Base-by-base conservation (phyloP, 352 stramenopile species). In the Phytophthora lateralis region DNA sequence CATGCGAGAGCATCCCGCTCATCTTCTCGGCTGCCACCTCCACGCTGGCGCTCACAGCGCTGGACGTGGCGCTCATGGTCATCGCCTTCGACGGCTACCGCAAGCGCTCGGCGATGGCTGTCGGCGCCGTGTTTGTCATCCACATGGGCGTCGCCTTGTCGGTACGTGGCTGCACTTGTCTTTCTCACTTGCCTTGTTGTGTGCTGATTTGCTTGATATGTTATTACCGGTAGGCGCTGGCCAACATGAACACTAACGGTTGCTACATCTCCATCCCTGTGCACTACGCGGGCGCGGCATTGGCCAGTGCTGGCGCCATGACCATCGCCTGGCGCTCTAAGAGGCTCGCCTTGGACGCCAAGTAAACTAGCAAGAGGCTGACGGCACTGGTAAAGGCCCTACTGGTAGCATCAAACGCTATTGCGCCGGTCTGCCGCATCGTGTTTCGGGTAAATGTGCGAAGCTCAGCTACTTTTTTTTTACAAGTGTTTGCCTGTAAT, bases 51-150 rank as follows among this genome's bases (percentile, higher is more conserved):
- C 73, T 95, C 44, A 92, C 84, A 38, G 61, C 88, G 17, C 58
- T 93, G 52, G 82, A 95, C 64, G 77, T 93, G 9, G 79, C 82
- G 35, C 78, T 95, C 49, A 94, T 93, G 84, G 68, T 93, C 64
- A 52, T 95, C 14, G 84, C 87, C 35, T 95, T 95, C 57, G 80
- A 90, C 26, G 83, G 82, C 24, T 95, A 90, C 64, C 84, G 87
- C 56, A 88, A 88, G 56, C 71, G 72, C 15, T 90, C 76, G 26
- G 32, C 47, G 27, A 20, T 85, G 34, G 58, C 70, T 17, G 63
- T 92, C 18, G 77, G 63, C 29, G 68, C 67, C 20, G 85, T 93
- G 7, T 75, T 82, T 41, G 52, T 87, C n/a, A 69, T 95, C 15
- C 85, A 95, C 71, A 66, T 93, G 55, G 80, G 70, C 42, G 82